Base-by-base conservation (phyloP, 2,329 filamentous ascomycete species). In the Trichoderma polysporum region DNA sequence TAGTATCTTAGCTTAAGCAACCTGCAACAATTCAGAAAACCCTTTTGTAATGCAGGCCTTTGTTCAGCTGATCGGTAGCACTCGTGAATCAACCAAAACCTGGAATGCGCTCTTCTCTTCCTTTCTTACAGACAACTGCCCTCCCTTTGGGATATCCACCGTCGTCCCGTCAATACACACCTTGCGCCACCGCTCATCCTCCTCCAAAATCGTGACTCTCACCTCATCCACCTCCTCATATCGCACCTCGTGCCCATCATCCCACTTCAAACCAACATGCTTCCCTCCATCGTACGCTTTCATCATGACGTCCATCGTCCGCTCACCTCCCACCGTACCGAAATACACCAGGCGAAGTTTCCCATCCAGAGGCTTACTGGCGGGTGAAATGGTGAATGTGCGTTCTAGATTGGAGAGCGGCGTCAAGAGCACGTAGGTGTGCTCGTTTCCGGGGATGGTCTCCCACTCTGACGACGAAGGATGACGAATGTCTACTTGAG, bases 141-240 rank as follows among this genome's bases (percentile, higher is more conserved):
- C 93, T 2, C 85, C 88, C 60, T 82, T 76, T 22, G 91, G 90
- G 0, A 97, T 80, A 67, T 87, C 85, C 3, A 97, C 87, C 73
- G 97, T 96, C 62, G 90, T 93, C 3, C 94, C 94, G 77, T 98
- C 94, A n/a, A 98, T 83, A 76, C 94, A 98, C 15, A 97, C 86
- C 74, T 94, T 88, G 68, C 94, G 84, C 93, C 93, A 97, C 61
- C 88, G 82, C 53, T 81, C 82, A n/a, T 92, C 88, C 17, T 86
- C 81, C 73, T 95, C 91, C 1, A 81, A 69, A 39, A 92, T 88
- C 17, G 86, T 83, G 54, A 97, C 87, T 67, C 80, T 83, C 19
- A 97, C 71, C 60, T 86, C 86, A 2, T 90, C 86, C 7, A 95
- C 84, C 63, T 87, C 84, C 19, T 91, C 86, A 75, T 97, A 97